Evolutionary conservation across 768 basidiomycete species (phyloP), one percentile per base, ranked within the genome.

Genomic region (Boletus subcaerulescens): DNA sequence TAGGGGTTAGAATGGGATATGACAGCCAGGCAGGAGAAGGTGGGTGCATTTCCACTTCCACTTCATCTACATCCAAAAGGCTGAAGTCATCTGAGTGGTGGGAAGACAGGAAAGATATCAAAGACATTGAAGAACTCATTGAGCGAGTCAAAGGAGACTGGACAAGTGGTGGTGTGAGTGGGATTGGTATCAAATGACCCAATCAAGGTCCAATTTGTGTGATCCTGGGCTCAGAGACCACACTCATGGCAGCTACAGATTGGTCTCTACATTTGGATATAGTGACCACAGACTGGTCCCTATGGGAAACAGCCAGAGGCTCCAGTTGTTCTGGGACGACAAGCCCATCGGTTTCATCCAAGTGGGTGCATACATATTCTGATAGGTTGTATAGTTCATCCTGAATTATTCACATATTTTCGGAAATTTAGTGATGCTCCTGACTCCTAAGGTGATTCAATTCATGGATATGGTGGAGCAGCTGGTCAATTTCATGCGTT

Each of bases 51-150:
- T 56, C 56, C 12, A 57, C 44, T 17, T 58, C 50, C 20, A 56
- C 60, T 56, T 69, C 57, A 54, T 74, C 75, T n/a, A 63, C 62
- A 55, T 65, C 76, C 74, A 79, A 64, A 67, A 76, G 56, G 73
- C 73, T 71, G 35, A 76, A 72, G 59, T 89, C 89, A 52, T 93
- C 90, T 0, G 91, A 92, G 58, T 91, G 86, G 56, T 88, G 86
- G 17, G 80, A 82, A 4, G 79, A 80, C 46, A 83, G 59, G 63
- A 76, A 83, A 0, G 80, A 82, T 52, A 65, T 20, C 3, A 3
- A 20, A 20, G 20, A 20, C 20, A 20, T 59, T 6, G 58, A 62
- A 12, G 73, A 74, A 15, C 55, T 65, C 41, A 67, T 45, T 6
- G 76, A 76, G 35, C 69, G 71, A 5, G 76, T 71, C 3, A 82